Conservation (phyloP, 495 filamentous ascomycete species). For the Podospora pseudoanserina region DNA sequence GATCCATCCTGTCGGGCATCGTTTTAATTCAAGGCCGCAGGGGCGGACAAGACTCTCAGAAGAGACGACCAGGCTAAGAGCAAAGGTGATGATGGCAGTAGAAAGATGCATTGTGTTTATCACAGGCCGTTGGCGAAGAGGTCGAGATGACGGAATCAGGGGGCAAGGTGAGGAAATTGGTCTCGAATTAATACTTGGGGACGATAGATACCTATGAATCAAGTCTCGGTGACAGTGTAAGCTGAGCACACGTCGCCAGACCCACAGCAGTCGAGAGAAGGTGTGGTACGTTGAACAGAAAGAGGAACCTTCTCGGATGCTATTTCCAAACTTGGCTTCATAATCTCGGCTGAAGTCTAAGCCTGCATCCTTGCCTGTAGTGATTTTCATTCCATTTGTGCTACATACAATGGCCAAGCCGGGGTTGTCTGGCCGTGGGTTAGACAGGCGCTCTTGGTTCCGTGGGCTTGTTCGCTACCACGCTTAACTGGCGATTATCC, state of each 20-base stretch:
- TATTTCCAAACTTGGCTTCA: background rate
- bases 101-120: slow-evolving; percentile 10
- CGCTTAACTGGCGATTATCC: background rate
- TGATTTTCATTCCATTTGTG: background rate
- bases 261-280: background rate
- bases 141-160: slow-evolving; percentile 1
- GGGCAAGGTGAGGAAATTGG: background rate
- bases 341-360: slow-evolving; percentile 12
- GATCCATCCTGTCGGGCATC: slow-evolving; percentile 17
- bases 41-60: slow-evolving; percentile 1
- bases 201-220: background rate
- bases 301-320: background rate
- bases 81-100: slow-evolving; percentile 14
- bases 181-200: background rate
- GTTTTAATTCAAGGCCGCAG: slow-evolving; percentile 29
- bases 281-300: background rate
- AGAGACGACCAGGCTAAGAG: slow-evolving; percentile 5
- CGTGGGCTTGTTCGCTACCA: background rate
- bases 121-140: background rate
- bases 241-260: background rate
- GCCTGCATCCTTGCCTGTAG: too few relatives aligned
- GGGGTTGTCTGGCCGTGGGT: slow-evolving; percentile 13
- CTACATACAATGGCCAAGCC: slow-evolving; percentile 14
- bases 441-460: background rate
- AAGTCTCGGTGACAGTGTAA: background rate